phyloP scores from a whole-genome alignment of 202 grass and related monocot species.

The Musa balbisiana region DNA sequence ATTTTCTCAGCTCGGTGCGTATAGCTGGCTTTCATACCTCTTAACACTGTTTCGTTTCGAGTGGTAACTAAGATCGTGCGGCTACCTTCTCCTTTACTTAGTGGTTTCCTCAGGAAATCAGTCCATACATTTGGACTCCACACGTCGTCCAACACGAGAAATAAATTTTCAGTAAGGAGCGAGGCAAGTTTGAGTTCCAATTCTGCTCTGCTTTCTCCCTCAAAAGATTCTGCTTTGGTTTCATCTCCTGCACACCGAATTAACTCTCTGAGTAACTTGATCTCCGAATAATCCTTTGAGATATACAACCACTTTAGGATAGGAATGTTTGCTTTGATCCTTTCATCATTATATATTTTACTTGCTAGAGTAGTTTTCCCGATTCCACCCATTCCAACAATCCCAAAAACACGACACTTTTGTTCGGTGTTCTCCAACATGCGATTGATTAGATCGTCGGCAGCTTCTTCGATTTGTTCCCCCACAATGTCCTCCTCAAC shows the following conservation, averaged over 20 bases:
- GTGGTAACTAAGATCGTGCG: no score
- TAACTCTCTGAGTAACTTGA: constrained; percentile 54
- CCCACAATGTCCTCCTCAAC: constrained; percentile 30
- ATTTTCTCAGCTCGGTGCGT: no score
- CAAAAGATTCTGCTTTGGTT: background rate
- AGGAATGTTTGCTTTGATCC: constrained; percentile 52
- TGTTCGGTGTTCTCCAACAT: constrained; percentile 40
- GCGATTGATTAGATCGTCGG: constrained; percentile 44
- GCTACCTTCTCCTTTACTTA: no score
- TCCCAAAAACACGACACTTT: constrained; percentile 19
- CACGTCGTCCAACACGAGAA: background rate
- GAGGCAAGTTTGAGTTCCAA: no score
- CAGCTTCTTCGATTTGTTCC: constrained; percentile 41
- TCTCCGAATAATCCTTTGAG: constrained; percentile 31
- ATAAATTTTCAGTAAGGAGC: background rate
- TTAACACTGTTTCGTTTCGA: no score
- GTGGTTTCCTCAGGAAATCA: background rate
- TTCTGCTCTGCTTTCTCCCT: background rate
- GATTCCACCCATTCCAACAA: constrained; percentile 51
- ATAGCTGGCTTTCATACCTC: no score
- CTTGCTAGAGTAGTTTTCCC: constrained; percentile 74
- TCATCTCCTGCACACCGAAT: constrained; percentile 38
- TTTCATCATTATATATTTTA: constrained; percentile 57
- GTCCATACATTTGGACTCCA: background rate
- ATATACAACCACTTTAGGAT: constrained; percentile 55